These are phyloP conservation scores for Trichoderma sp. DNA, from an alignment of 2,329 filamentous ascomycete genomes.

Conservation along the genomic window DNA sequence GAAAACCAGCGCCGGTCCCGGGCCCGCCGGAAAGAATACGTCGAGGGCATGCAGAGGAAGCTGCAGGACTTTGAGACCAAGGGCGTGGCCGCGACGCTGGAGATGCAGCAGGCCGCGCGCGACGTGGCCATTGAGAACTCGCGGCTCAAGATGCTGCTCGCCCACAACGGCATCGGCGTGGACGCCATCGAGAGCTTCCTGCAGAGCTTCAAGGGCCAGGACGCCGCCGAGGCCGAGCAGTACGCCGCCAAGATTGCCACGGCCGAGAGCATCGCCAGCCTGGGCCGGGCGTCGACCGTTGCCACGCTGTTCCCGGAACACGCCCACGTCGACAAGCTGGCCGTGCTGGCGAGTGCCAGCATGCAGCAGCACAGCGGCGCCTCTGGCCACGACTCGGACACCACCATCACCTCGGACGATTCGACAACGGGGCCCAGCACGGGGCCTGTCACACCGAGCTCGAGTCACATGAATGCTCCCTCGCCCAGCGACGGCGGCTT, in stretches of 20 bases:
- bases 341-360: slow-evolving; percentile 44
- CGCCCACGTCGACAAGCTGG: slow-evolving; percentile 39
- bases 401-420: slow-evolving; percentile 29
- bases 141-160: slow-evolving; percentile 47
- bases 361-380: slow-evolving; percentile 31
- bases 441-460: slow-evolving; percentile 30
- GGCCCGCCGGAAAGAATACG: slow-evolving; percentile 52
- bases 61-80: slow-evolving; percentile 51
- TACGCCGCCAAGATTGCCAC: slow-evolving; percentile 14
- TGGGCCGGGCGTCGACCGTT: slow-evolving; percentile 16
- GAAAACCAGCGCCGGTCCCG: slow-evolving; percentile 58
- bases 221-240: slow-evolving; percentile 33
- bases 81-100: slow-evolving; percentile 51
- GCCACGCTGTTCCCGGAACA: slow-evolving; percentile 24
- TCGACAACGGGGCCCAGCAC: slow-evolving; percentile 29
- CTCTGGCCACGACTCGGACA: slow-evolving; percentile 23
- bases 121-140: slow-evolving; percentile 52
- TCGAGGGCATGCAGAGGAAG: slow-evolving; percentile 50
- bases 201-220: slow-evolving; percentile 39
- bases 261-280: slow-evolving; percentile 13
- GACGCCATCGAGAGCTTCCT: slow-evolving; percentile 46
- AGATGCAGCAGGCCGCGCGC: slow-evolving; percentile 57
- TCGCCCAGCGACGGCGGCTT: slow-evolving; percentile 27
- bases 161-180: slow-evolving; percentile 42
- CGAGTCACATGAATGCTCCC: slow-evolving; percentile 20